phyloP scores from a whole-genome alignment of 2,329 filamentous ascomycete genomes.

The Pseudocercospora pini-densiflorae region DNA sequence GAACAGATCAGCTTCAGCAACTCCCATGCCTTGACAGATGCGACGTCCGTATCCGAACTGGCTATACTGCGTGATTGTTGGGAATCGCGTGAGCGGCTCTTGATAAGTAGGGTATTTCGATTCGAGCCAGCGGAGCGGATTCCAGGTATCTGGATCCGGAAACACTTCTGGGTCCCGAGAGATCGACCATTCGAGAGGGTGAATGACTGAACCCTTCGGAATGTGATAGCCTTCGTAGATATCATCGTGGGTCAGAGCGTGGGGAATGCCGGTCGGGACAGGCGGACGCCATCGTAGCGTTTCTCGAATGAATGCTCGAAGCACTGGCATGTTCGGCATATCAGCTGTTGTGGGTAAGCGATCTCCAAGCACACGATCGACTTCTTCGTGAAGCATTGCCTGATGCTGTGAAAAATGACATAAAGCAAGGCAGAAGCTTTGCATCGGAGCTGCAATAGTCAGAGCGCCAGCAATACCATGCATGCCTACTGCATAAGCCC shows the following conservation, averaged over 20 bases:
- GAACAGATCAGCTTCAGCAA: slow-evolving; percentile 39
- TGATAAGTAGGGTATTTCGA: slow-evolving; percentile 57
- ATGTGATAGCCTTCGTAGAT: slow-evolving; percentile 38
- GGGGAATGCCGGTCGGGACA: slow-evolving; percentile 48
- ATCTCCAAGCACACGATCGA: slow-evolving; percentile 62
- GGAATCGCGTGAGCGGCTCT: slow-evolving; percentile 56
- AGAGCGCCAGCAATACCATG: slow-evolving; percentile 53
- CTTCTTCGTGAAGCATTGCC: slow-evolving; percentile 55
- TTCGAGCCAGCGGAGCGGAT: slow-evolving; percentile 59
- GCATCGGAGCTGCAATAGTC: slow-evolving; percentile 53
- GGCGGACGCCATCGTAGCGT: slow-evolving; percentile 62
- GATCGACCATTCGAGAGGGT: slow-evolving; percentile 49
- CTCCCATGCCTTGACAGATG: slow-evolving; percentile 32
- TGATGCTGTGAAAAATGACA: slow-evolving; percentile 50
- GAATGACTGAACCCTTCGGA: slow-evolving; percentile 34
- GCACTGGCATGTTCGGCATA: slow-evolving; percentile 56
- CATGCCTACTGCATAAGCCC: slow-evolving; percentile 53
- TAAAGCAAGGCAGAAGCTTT: slow-evolving; percentile 51
- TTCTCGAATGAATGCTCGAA: slow-evolving; percentile 63
- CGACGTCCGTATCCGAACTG: slow-evolving; percentile 60
- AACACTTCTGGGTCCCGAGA: slow-evolving; percentile 13
- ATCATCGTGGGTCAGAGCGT: slow-evolving; percentile 34
- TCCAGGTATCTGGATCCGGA: slow-evolving; percentile 14
- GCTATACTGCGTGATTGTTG: slow-evolving; percentile 58
- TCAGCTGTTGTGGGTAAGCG: slow-evolving; percentile 59